phyloP scores from a whole-genome alignment of 2,329 filamentous ascomycete genomes.

The Monilinia laxa region DNA sequence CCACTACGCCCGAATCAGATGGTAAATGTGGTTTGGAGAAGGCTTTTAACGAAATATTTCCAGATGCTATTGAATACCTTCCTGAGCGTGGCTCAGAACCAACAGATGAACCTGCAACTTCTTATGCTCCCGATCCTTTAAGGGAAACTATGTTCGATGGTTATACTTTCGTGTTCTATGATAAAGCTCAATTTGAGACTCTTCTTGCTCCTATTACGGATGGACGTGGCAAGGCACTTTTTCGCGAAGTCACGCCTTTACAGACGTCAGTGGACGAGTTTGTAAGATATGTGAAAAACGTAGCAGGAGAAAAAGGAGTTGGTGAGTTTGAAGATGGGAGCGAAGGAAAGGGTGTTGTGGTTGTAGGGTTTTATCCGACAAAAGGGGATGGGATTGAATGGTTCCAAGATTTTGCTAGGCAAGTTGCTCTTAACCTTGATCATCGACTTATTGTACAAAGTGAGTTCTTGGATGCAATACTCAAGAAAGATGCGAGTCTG shows the following conservation, averaged over 20 bases:
- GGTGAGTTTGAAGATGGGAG: constrained; percentile 63
- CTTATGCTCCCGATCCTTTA: constrained; percentile 67
- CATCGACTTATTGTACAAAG: constrained; percentile 85
- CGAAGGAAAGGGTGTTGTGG: constrained; percentile 69
- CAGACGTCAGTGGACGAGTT: constrained; percentile 73
- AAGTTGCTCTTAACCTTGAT: constrained; percentile 69
- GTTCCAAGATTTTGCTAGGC: constrained; percentile 67
- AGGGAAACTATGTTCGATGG: constrained; percentile 76
- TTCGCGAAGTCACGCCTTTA: constrained; percentile 59
- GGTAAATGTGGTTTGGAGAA: constrained; percentile 61
- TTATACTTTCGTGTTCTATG: constrained; percentile 86
- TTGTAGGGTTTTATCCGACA: constrained; percentile 70
- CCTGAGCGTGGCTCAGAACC: constrained; percentile 76
- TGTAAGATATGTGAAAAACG: constrained; percentile 70
- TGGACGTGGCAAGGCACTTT: constrained; percentile 78
- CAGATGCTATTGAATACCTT: constrained; percentile 67
- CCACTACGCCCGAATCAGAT: constrained; percentile 42
- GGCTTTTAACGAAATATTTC: constrained; percentile 80
- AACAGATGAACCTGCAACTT: constrained; percentile 58
- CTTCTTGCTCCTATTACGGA: constrained; percentile 72
- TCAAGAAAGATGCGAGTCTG: constrained; percentile 72
- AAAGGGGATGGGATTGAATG: constrained; percentile 57
- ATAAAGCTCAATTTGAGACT: constrained; percentile 70
- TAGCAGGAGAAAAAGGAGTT: constrained; percentile 71
- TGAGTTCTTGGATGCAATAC: constrained; percentile 86